Evolutionary conservation across 2,329 filamentous ascomycete genomes (phyloP).

Genomic region (Diaporthe australafricana): DNA sequence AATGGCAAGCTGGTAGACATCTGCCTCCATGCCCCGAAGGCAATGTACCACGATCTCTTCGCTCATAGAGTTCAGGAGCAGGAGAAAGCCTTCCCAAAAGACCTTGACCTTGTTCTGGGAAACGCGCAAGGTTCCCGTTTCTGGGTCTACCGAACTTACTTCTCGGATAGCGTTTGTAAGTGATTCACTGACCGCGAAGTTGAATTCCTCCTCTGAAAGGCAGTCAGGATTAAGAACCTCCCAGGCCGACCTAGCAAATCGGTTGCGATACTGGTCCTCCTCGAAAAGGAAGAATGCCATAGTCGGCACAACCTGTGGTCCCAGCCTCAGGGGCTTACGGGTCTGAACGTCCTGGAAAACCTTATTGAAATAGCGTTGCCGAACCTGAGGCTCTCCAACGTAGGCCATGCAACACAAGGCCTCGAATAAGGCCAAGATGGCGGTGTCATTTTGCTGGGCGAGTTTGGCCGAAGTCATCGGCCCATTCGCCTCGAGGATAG

Average conservation of each 20-base stretch:
- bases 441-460: constrained; percentile 62
- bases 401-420: constrained; percentile 87
- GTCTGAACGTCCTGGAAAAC: constrained; percentile 86
- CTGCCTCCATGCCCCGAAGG: constrained; percentile 82
- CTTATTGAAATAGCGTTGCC: constrained; percentile 74
- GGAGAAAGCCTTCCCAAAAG: constrained; percentile 83
- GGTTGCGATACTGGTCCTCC: constrained; percentile 69
- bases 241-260: constrained; percentile 79
- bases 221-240: constrained; percentile 69
- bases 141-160: constrained; percentile 25
- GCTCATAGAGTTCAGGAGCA: constrained; percentile 80
- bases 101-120: constrained; percentile 68
- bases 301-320: constrained; percentile 78
- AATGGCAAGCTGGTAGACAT: constrained; percentile 72
- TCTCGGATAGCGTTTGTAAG: constrained; percentile 71
- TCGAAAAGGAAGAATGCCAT: constrained; percentile 89
- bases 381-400: constrained; percentile 66
- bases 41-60: constrained; percentile 81
- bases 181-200: constrained; percentile 85
- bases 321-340: constrained; percentile 82
- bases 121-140: constrained; percentile 16
- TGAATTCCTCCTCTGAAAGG: constrained; percentile 80
- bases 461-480: constrained; percentile 60
- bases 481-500: constrained; percentile 58
- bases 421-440: constrained; percentile 87